Base-by-base conservation (phyloP, 768 basidiomycete species). In the Lyophyllum shimeji region DNA sequence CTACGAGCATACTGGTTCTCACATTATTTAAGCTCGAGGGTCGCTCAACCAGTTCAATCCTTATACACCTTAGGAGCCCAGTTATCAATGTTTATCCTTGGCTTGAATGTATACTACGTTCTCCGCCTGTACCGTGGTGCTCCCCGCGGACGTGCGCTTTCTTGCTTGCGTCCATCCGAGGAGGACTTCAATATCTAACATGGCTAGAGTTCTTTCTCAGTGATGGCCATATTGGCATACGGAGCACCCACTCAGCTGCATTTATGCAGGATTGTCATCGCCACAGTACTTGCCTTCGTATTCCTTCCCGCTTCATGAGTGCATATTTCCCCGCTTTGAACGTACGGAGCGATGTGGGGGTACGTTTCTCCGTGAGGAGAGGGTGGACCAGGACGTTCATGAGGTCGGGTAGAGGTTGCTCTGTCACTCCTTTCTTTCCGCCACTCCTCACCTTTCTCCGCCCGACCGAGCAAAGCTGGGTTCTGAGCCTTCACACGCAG, bases 201-300 rank as follows among this genome's bases (percentile, higher is more conserved):
- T 70, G 68, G 68, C 48, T 69, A 2, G 63, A 59, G 43, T 65
- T 66, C 4, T n/a, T 68, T 67, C 52, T 54, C 67, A 23, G 61
- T 65, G 21, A 69, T 71, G 66, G 56, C 63, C 42, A 40, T 67
- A 39, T 58, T 72, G 25, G 42, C 29, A 17, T 46, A 27, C 15
- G 39, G 50, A 20, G 18, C 18, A 15, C 24, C 2, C 21, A 29
- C 27, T 20, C n/a, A 25, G 12, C 40, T 21, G 20, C 46, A 48
- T 46, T 11, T 68, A 1, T 61, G 57, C 24, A 46, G 60, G 21
- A 39, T 56, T 50, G 53, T 52, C 11, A 48, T 68, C 44, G 23
- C 25, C 45, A 27, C 45, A 46, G 17, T 25, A 50, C 18, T 50
- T 66, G 24, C 65, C 60, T 17, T 56, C 25, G 21, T 18, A 52